Base-by-base conservation (phyloP, 148 eudicot genomes). In the Dianthus caryophyllus region DNA sequence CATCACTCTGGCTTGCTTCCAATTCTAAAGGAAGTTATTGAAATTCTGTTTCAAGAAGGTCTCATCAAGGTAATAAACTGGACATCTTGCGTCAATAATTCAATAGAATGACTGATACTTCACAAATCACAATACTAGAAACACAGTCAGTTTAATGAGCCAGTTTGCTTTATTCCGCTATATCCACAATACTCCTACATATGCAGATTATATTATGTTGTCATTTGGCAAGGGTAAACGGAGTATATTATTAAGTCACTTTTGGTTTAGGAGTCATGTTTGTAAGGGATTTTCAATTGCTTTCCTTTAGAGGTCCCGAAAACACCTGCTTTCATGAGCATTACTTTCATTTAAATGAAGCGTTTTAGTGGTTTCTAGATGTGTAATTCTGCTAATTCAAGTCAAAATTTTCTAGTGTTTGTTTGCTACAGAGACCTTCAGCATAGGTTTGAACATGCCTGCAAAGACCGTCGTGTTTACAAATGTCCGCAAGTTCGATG, bases 1-100 rank as follows among this genome's bases (percentile, higher is more conserved):
- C 99, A 94, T 82, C 99, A 94, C 82, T 94, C 99, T 80, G 99
- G 99, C 30, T 83, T 94, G 85, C 93, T 94, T 72, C 99, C 99
- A 66, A 94, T 94, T 75, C 74, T 94, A 63, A 94, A 94, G 80
- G 99, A 94, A 88, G 99, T 88, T 29, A 94, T 94, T 71, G 99
- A 94, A 77, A 90, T 94, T 66, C 74, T 94, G 17, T 94, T 94
- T 77, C 99, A 94, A 78, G 99, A 94, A 88, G 99, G 99, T 65
- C 83, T 88, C 15, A 88, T 94, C 75, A 94, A 94, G 99, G 99
- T 94, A 75, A 22, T 70, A 57, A 66, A 71, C 54, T 33, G 50
- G 53, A 58, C 49, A 33, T 27, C 9, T 55, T 10, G 22, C 22
- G 13, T 27, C 14, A 14, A 50, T 5, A 11, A 1, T n/a, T 30